phyloP scores from a whole-genome alignment of 352 stramenopile species.

The Pythium sukuiense region DNA sequence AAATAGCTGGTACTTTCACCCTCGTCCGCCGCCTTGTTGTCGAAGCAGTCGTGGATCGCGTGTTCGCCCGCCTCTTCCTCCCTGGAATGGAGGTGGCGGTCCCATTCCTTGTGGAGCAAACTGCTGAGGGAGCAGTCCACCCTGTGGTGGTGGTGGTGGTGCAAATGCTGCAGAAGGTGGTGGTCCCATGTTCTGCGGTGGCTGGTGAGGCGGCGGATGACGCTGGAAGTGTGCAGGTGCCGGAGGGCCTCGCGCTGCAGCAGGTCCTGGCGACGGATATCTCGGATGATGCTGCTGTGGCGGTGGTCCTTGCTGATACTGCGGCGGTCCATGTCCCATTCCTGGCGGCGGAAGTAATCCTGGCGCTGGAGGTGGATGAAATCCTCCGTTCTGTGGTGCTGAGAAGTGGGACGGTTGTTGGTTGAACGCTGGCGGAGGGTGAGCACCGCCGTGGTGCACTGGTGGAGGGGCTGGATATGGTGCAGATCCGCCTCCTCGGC shows the following conservation, averaged over 20 bases:
- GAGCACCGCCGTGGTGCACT: not conserved
- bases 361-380: constrained; percentile 1
- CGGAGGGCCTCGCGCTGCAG: not conserved
- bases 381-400: constrained; percentile 5
- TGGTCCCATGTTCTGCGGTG: not conserved
- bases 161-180: constrained; percentile 5
- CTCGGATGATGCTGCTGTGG: not conserved
- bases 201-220: not conserved
- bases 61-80: constrained; percentile 6
- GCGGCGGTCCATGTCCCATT: not conserved
- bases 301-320: constrained; percentile 2
- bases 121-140: not conserved
- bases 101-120: not conserved
- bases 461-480: not conserved
- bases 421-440: not conserved
- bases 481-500: constrained; percentile 1
- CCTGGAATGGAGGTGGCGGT: constrained; percentile 13
- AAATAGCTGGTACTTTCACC: not conserved
- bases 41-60: constrained; percentile 26
- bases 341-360: not conserved
- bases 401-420: constrained; percentile 1
- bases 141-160: constrained; percentile 3
- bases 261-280: not conserved
- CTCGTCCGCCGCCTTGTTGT: constrained; percentile 20
- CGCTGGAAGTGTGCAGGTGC: not conserved